Percentiles rank a stretch among this genome's conserved stretches.
Conservation (phyloP, 371 early-diverging fungal species). For the Sporodiniella umbellata region DNA sequence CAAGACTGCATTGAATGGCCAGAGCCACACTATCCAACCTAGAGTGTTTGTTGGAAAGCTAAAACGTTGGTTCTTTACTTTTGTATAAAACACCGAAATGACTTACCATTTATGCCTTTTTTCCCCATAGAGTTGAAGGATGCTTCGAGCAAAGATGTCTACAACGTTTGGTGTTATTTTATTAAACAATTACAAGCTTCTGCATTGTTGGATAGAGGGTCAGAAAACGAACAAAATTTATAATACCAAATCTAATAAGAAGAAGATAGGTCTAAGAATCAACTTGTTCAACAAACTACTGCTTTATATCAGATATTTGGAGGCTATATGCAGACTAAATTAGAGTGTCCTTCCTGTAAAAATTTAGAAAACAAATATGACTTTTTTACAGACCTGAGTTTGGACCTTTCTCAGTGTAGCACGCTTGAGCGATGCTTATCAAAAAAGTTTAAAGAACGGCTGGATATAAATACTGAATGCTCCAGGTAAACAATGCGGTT, state of each 20-base stretch:
- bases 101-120: too few species aligned
- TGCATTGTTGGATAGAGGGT: constrained; percentile 34
- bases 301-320: constrained; percentile 80
- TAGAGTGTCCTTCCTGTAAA: constrained; percentile 72
- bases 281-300: constrained; percentile 72
- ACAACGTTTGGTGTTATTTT: constrained; percentile 75
- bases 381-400: constrained; percentile 66
- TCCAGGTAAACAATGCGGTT: constrained; percentile 18
- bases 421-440: constrained; percentile 50
- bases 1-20: constrained; percentile 19
- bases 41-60: constrained; percentile 70
- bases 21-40: constrained; percentile 50
- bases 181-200: constrained; percentile 54
- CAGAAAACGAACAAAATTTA: background rate
- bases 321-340: constrained; percentile 71
- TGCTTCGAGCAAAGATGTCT: constrained; percentile 82
- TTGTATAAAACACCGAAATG: too few species aligned
- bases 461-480: constrained; percentile 14
- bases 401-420: constrained; percentile 67
- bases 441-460: constrained; percentile 14
- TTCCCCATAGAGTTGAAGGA: constrained; percentile 69
- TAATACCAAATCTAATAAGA: background rate
- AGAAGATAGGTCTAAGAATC: constrained; percentile 52
- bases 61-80: constrained; percentile 58
- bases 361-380: constrained; percentile 65